Base-by-base conservation (phyloP, 2,329 filamentous ascomycete species). In the Thermoascus crustaceus region DNA sequence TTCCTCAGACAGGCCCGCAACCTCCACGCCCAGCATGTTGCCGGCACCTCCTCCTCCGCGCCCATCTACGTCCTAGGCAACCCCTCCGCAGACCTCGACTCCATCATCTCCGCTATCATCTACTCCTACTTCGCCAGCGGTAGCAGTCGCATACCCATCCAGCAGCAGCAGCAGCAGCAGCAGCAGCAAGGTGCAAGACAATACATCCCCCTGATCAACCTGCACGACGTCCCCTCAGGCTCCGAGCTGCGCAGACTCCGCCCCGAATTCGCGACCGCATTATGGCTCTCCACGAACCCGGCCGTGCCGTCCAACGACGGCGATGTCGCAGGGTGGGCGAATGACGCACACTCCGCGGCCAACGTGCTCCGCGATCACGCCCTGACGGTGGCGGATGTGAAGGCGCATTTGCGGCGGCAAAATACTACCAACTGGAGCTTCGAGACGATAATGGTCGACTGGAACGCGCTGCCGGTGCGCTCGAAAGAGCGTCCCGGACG, bases 61-160 rank as follows among this genome's bases (percentile, higher is more conserved):
- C 57, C 54, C 0, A 52, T 63, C 16, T 61, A 64, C 37, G 63
- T 68, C 13, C 47, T 66, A 23, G 64, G 61, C 14, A 67, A 69
- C 35, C 56, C 60, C 9, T 64, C 64, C n/a, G 59, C 59, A 50
- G 76, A 80, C 51, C 68, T 80, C 37, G 76, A 80, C 58, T 80
- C 76, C 18, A 73, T 80, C 50, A 70, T 75, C 38, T 72, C 70
- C 38, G 73, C 75, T 5, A 61, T 80, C 22, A 52, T 78, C n/a
- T 78, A 74, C 49, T 71, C 76, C 22, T 80, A 78, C 53, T 64
- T 78, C 31, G 59, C 60, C 37, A 60, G 50, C 62, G 66, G 47
- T 37, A 60, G 50, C 62, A 66, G 47, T 66, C 67, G 30, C 57
- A 60, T 52, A 44, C 58, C 43, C 50, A 59, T 25, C 51, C 62